Evolutionary conservation across 129 eudicot species (phyloP), one percentile per base, ranked within the genome.

Genomic region (Kitagawia praeruptora): DNA sequence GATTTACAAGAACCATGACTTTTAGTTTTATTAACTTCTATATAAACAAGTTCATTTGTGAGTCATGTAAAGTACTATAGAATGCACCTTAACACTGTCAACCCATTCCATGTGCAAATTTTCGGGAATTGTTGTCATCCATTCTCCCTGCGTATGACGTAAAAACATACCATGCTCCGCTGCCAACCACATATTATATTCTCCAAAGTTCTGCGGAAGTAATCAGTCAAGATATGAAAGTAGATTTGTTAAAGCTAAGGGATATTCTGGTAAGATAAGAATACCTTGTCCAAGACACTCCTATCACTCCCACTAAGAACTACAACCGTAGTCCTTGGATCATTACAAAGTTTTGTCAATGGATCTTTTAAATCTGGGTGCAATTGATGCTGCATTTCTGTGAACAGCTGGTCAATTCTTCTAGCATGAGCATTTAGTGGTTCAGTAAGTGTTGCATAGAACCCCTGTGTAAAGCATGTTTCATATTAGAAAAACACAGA

Each of bases 141-240:
- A 94, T 53, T 86, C 87, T 77, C 92, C 92, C 71, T 84, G 81
- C 2, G 92, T 88, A 48, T 54, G 76, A 70, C 97, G 91, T 81
- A 88, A 19, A 70, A 91, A 92, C 93, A 94, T 91, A 47, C 98
- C 98, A 77, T 94, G 93, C 81, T 94, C 98, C 37, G 97, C 97
- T 74, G 97, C 97, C 81, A 94, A 81, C 97, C 98, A 94, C 91
- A 94, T 41, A 74, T 88, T 87, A 78, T 84, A 91, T 45, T 86
- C 92, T 7, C 92, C 91, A 74, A 94, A 94, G 77, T 85, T 94
- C 98, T 91, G 92, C 74, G 83, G 31, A 81, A 85, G 74, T 66
- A 49, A 12, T 69, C 21, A 76, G 74, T 87, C 75, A 79, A 75
- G 78, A 61, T 61, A 8, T 61, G 69, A 77, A 72, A 42, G 84